Evolutionary conservation across 768 basidiomycete species (phyloP), one percentile per base, ranked within the genome.

Genomic region (Termitomyces sp.): DNA sequence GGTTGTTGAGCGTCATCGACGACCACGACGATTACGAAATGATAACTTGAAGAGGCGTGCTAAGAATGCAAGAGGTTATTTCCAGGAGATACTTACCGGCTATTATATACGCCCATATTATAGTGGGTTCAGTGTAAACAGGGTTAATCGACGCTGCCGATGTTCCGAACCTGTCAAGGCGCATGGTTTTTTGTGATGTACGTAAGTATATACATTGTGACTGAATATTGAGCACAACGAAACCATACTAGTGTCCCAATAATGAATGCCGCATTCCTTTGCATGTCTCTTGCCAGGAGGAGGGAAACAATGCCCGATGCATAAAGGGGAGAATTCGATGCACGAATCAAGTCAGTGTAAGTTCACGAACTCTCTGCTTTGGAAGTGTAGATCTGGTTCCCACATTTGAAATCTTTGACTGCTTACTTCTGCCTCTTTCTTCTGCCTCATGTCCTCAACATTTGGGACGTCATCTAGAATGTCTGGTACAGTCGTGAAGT

Each of bases 351-450:
- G n/a, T n/a, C n/a, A n/a, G n/a, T n/a, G n/a, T n/a, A n/a, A n/a
- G n/a, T 14, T 37, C 14, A 6, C n/a, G 38, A 32, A 43, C 25
- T 52, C 35, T 63, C 65, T 78, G 78, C 73, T 78, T n/a, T 85
- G 75, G 88, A 89, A 19, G 86, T 87, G 72, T 77, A 73, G 38
- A 87, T 85, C 71, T 82, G 81, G 68, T 90, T 89, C 45, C 88
- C 88, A 58, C 81, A 79, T 69, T 80, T 87, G 52, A 86, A 63
- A 59, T 89, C 85, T 66, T 38, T 27, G 54, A 74, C 70, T 71
- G 59, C 69, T 73, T n/a, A n/a, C 41, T 70, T 70, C 53, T 71
- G 72, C 59, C 77, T 79, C 64, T 78, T 80, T 84, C 75, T 85
- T 82, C 69, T 72, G 76, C 62, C 66, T 68, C 51, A 64, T 70